phyloP scores from a whole-genome alignment of 805 yeast genomes.

The Kodamaea kaohsiungensis region DNA sequence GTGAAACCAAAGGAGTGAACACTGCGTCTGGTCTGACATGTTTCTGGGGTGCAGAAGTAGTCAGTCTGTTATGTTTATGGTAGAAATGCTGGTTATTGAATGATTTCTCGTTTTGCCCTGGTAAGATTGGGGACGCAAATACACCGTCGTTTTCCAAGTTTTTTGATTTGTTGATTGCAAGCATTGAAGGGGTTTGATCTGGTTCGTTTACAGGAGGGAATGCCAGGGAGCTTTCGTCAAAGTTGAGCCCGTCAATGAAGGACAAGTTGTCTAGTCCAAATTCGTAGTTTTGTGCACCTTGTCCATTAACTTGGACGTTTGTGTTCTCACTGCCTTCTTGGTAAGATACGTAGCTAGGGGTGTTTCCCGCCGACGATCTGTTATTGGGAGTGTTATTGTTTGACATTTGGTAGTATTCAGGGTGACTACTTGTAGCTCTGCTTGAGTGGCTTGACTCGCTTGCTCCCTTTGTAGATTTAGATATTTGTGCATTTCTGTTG shows the following conservation, averaged over 20 bases:
- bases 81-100: conserved; percentile 43
- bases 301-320: not conserved
- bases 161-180: conserved; percentile 19
- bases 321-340: not conserved
- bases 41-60: conserved; percentile 19
- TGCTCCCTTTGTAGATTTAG: not conserved
- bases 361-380: conserved; percentile 3
- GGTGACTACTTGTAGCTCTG: not conserved
- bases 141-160: conserved; percentile 8
- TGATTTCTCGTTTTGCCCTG: conserved; percentile 43
- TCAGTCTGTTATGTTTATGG: conserved; percentile 27
- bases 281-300: conserved; percentile 15
- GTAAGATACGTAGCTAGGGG: conserved; percentile 2
- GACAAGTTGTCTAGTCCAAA: conserved; percentile 25
- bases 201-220: conserved; percentile 27
- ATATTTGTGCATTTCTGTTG: not conserved
- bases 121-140: conserved; percentile 38
- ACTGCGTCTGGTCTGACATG: conserved; percentile 57
- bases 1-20: conserved; percentile 77
- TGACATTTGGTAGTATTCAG: conserved; percentile 9
- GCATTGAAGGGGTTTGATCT: conserved; percentile 25
- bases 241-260: conserved; percentile 21
- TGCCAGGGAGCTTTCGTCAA: conserved; percentile 22
- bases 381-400: conserved; percentile 9
- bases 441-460: conserved; percentile 5